Conservation (phyloP, 257 asterid genomes). For the Fraxinus pennsylvanica region DNA sequence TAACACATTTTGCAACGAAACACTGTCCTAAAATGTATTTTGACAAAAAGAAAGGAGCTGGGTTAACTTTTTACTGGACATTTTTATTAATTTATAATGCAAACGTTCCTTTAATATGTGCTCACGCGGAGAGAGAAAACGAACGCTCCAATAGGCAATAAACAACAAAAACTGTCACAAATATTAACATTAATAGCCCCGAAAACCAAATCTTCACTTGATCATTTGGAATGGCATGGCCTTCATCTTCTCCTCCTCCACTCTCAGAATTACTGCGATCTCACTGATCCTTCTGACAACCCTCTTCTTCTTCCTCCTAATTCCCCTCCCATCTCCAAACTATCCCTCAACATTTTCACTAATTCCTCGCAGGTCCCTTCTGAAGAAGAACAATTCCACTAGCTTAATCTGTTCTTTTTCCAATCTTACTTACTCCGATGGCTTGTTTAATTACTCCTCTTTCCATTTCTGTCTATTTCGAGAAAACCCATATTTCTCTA, state of each 20-base stretch:
- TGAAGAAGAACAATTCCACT: slow-evolving; percentile 21
- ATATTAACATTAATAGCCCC: not conserved
- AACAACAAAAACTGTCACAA: not conserved
- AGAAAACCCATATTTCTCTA: slow-evolving; percentile 48
- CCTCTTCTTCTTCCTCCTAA: slow-evolving; percentile 51
- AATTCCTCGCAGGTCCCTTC: slow-evolving; percentile 32
- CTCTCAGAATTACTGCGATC: slow-evolving; percentile 39
- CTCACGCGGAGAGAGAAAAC: too few relatives aligned
- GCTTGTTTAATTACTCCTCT: slow-evolving; percentile 65
- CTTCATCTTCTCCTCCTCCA: slow-evolving; percentile 40
- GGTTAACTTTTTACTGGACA: too few relatives aligned
- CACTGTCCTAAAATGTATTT: too few relatives aligned
- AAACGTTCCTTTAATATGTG: too few relatives aligned
- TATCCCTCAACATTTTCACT: slow-evolving; percentile 21
- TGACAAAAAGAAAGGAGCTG: too few relatives aligned
- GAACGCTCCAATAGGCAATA: too few relatives aligned
- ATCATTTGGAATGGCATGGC: slow-evolving; percentile 75
- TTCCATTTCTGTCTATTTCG: slow-evolving; percentile 64
- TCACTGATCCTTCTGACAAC: slow-evolving; percentile 41
- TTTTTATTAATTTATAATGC: too few relatives aligned
- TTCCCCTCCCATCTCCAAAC: slow-evolving; percentile 31
- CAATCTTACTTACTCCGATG: slow-evolving; percentile 46
- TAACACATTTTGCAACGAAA: too few relatives aligned
- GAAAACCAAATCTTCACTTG: not conserved
- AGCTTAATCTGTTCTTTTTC: slow-evolving; percentile 38